Conservation (phyloP, 495 filamentous ascomycete species). For the Hypoxylon rickii region DNA sequence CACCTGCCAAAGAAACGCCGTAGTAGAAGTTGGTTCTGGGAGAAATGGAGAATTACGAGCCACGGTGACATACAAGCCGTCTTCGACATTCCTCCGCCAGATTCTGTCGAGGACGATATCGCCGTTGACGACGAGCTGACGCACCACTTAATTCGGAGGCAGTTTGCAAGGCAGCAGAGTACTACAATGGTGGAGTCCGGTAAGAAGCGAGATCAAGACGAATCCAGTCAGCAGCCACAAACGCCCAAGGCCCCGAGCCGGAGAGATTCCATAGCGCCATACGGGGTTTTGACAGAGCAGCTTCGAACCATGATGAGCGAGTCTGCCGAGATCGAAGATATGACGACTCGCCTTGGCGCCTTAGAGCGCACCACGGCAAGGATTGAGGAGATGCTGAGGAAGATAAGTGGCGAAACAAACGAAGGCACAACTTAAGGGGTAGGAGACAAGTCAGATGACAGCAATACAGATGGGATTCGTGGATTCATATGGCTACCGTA, state of each 20-base stretch:
- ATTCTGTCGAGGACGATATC: slow-evolving; percentile 59
- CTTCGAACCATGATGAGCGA: slow-evolving; percentile 45
- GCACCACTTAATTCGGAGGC: slow-evolving; percentile 51
- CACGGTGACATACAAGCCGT: slow-evolving; percentile 71
- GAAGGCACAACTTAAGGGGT: not conserved
- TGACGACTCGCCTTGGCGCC: slow-evolving; percentile 41
- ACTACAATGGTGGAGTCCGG: slow-evolving; percentile 27
- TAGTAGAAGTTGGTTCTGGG: slow-evolving; percentile 44
- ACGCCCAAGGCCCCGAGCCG: slow-evolving; percentile 38
- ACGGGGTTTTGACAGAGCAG: slow-evolving; percentile 41
- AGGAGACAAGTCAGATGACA: slow-evolving; percentile 2
- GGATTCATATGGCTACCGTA: too few species aligned
- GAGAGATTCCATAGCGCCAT: slow-evolving; percentile 54
- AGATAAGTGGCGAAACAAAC: slow-evolving; percentile 25
- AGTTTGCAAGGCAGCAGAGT: slow-evolving; percentile 47
- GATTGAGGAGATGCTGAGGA: slow-evolving; percentile 45
- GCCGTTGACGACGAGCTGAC: slow-evolving; percentile 59
- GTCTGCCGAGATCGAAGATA: slow-evolving; percentile 41
- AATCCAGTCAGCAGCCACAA: slow-evolving; percentile 6
- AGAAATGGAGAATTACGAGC: slow-evolving; percentile 56
- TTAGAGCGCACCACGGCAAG: slow-evolving; percentile 45
- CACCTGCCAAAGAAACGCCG: slow-evolving; percentile 32
- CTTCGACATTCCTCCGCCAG: slow-evolving; percentile 68
- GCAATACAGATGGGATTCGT: not conserved
- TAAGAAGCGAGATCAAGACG: slow-evolving; percentile 20